Evolutionary conservation across 257 asterid species (phyloP).

Genomic region (Craterostigma plantagineum): DNA sequence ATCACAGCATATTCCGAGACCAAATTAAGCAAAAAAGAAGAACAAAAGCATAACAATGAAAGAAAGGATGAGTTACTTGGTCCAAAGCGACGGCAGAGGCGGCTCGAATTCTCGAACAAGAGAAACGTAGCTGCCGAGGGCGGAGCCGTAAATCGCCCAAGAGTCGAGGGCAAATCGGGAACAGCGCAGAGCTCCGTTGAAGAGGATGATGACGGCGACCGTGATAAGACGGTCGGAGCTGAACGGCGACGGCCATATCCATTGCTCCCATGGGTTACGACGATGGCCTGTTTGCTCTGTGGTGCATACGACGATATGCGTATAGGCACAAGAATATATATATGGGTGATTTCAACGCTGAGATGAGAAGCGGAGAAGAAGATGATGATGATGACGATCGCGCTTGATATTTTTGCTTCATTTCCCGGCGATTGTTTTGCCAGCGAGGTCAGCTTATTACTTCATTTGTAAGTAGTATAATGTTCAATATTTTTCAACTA

Average conservation of each 20-base stretch:
- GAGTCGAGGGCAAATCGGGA: slow-evolving; percentile 14
- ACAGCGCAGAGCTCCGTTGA: slow-evolving; percentile 14
- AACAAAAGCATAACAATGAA: neutral
- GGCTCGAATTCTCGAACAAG: slow-evolving; percentile 33
- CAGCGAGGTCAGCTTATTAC: too few species aligned
- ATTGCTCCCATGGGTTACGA: slow-evolving; percentile 14
- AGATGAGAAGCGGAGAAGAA: slow-evolving; percentile 27
- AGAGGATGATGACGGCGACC: slow-evolving; percentile 6
- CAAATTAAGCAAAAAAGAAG: neutral
- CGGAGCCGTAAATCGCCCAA: slow-evolving; percentile 14
- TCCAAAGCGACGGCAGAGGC: slow-evolving; percentile 39
- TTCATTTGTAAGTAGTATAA: too few species aligned
- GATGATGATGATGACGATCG: too few species aligned
- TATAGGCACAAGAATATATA: slow-evolving; percentile 32
- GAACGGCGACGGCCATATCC: slow-evolving; percentile 17
- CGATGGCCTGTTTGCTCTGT: slow-evolving; percentile 10
- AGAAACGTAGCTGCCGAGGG: slow-evolving; percentile 11
- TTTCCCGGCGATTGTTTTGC: too few species aligned
- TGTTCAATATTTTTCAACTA: too few species aligned
- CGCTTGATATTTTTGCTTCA: slow-evolving; percentile 19
- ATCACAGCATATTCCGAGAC: neutral
- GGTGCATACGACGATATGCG: slow-evolving; percentile 14
- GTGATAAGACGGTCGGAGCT: slow-evolving; percentile 16
- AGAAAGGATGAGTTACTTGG: slow-evolving; percentile 21
- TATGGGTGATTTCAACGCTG: slow-evolving; percentile 40